Evolutionary conservation across 2,329 filamentous ascomycete genomes (phyloP).

Genomic region (Clonostachys sp.): DNA sequence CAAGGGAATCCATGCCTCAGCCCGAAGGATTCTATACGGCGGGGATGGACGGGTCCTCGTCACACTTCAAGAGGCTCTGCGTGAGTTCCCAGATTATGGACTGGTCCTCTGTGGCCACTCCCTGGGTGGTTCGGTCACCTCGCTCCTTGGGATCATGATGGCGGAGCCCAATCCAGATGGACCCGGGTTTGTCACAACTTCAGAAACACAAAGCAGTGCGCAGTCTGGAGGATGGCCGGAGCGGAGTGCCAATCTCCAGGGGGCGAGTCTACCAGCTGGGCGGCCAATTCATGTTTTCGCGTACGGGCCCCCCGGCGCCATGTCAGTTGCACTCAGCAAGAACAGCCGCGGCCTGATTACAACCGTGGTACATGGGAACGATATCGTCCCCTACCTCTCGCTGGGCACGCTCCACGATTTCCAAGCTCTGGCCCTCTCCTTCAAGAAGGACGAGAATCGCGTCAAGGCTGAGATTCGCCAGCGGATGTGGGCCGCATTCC

Average conservation of each 20-base stretch:
- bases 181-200: constrained; percentile 59
- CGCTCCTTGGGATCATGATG: constrained; percentile 66
- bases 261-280: constrained; percentile 56
- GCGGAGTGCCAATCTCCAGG: constrained; percentile 9
- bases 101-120: constrained; percentile 67
- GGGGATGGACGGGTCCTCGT: constrained; percentile 62
- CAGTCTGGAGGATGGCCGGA: background rate
- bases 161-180: constrained; percentile 54
- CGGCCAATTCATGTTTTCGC: constrained; percentile 76
- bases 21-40: constrained; percentile 61
- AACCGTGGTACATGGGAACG: constrained; percentile 67
- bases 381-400: constrained; percentile 70
- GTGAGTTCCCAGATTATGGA: constrained; percentile 65
- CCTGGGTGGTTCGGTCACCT: constrained; percentile 64
- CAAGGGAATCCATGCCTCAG: constrained; percentile 70
- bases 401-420: constrained; percentile 72
- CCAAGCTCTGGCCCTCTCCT: constrained; percentile 65
- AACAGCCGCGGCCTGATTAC: constrained; percentile 72
- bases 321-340: constrained; percentile 65
- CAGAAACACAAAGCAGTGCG: constrained; percentile 29
- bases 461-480: constrained; percentile 63
- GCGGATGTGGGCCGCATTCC: constrained; percentile 61
- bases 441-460: constrained; percentile 66
- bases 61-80: constrained; percentile 60
- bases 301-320: constrained; percentile 69